Evolutionary conservation across 305 asterid genomes (phyloP).

Genomic region (Fraxinus baroniana): DNA sequence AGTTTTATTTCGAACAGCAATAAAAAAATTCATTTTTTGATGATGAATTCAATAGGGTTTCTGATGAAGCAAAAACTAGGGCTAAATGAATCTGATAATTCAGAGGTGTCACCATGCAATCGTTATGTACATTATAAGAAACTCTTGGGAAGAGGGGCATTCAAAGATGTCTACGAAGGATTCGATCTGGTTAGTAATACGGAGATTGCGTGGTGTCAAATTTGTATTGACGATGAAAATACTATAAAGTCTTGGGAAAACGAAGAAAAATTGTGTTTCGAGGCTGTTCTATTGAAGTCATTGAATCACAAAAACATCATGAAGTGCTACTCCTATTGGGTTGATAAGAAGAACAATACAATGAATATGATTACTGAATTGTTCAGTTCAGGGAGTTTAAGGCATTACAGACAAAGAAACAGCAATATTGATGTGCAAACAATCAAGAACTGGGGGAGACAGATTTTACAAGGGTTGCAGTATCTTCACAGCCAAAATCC

Average conservation of each 20-base stretch:
- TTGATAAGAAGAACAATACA: slow-evolving; percentile 45
- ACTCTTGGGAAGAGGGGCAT: slow-evolving; percentile 71
- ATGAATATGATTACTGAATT: slow-evolving; percentile 63
- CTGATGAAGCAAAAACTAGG: not conserved
- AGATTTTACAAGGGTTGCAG: slow-evolving; percentile 35
- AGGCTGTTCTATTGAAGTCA: slow-evolving; percentile 49
- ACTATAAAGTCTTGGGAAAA: slow-evolving; percentile 29
- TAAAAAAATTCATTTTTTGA: not conserved
- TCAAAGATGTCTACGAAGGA: slow-evolving; percentile 66
- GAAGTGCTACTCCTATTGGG: slow-evolving; percentile 53
- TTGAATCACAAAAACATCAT: slow-evolving; percentile 57
- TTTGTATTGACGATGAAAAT: slow-evolving; percentile 41
- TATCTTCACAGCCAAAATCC: slow-evolving; percentile 44
- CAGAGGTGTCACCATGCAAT: slow-evolving; percentile 32
- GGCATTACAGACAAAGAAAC: slow-evolving; percentile 40
- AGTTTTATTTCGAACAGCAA: not conserved
- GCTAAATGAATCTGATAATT: not conserved
- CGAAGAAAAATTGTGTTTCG: slow-evolving; percentile 36
- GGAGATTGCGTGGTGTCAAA: slow-evolving; percentile 64
- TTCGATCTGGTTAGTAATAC: slow-evolving; percentile 38
- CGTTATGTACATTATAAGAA: slow-evolving; percentile 33
- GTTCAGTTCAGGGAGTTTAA: slow-evolving; percentile 55
- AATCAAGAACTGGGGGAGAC: slow-evolving; percentile 40
- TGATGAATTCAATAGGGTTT: slow-evolving; percentile 16
- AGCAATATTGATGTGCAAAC: slow-evolving; percentile 27